phyloP scores from a whole-genome alignment of 192 early-diverging fungal genomes.

The Gryganskiella cystojenkinii region DNA sequence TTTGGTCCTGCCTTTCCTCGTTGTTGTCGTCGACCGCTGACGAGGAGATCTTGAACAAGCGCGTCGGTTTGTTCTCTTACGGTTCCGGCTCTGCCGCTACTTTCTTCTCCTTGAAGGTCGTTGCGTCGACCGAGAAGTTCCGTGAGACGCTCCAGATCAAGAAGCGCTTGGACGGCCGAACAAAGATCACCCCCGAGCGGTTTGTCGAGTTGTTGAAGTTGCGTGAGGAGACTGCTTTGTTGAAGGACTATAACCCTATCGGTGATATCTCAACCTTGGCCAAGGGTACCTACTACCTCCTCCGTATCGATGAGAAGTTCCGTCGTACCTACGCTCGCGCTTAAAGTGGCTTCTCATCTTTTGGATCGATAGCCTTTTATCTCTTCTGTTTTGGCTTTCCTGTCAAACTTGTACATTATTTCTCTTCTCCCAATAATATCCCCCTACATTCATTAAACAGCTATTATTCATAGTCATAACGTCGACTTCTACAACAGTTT shows the following conservation, averaged over 20 bases:
- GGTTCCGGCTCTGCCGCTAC: slow-evolving; percentile 96
- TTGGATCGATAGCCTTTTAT: neutral
- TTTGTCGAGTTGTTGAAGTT: slow-evolving; percentile 87
- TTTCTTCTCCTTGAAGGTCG: slow-evolving; percentile 92
- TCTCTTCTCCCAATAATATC: neutral
- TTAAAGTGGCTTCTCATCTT: slow-evolving; percentile 9
- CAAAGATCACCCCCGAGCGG: slow-evolving; percentile 75
- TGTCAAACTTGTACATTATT: neutral
- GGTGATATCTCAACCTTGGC: slow-evolving; percentile 70
- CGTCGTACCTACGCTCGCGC: slow-evolving; percentile 85
- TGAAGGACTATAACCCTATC: slow-evolving; percentile 82
- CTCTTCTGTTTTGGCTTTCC: neutral
- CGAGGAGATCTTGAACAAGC: slow-evolving; percentile 83
- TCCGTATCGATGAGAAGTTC: slow-evolving; percentile 92
- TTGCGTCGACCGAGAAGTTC: slow-evolving; percentile 70
- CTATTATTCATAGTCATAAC: too few relatives aligned
- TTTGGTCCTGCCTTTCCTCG: slow-evolving; percentile 77
- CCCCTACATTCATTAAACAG: too few relatives aligned
- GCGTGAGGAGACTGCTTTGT: slow-evolving; percentile 88
- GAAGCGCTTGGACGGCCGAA: slow-evolving; percentile 78
- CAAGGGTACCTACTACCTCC: slow-evolving; percentile 90
- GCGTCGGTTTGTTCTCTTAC: slow-evolving; percentile 92
- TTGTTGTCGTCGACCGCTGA: slow-evolving; percentile 79
- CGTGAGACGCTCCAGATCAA: slow-evolving; percentile 71
- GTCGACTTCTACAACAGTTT: too few relatives aligned